A percentile compares a stretch with the other conserved stretches of the same genome.
phyloP scores from a whole-genome alignment of 176 grass and related monocot genomes.

The Phyllostachys edulis region DNA sequence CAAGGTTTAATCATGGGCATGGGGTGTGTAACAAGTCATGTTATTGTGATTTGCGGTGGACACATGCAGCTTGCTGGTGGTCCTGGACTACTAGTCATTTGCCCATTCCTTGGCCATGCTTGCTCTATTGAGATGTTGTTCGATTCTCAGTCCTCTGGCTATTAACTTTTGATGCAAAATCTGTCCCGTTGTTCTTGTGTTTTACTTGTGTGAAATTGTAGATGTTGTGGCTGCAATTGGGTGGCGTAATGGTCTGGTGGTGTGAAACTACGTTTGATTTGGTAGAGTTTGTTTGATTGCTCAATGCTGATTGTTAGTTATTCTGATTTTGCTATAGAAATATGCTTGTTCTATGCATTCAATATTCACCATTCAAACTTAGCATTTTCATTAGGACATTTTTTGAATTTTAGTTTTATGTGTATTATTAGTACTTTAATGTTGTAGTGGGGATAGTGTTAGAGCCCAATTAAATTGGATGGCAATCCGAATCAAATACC shows the following conservation, averaged over 20 bases:
- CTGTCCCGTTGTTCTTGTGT: neutral
- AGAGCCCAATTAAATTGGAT: neutral
- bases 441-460: neutral
- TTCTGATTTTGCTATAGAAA: conserved; percentile 18
- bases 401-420: neutral
- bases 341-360: neutral
- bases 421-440: neutral
- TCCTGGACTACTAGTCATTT: no score
- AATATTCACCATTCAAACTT: conserved; percentile 5
- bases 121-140: no score
- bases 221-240: neutral
- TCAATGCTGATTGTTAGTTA: conserved; percentile 2
- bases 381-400: neutral
- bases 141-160: no score
- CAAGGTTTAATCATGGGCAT: no score
- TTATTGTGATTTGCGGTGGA: no score
- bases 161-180: neutral
- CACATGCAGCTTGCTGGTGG: no score
- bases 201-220: neutral
- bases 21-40: no score
- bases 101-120: no score
- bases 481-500: neutral
- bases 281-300: neutral
- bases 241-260: neutral
- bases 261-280: neutral